Conservation (phyloP, 345 rosid genomes). For the Toxicodendron radicans region DNA sequence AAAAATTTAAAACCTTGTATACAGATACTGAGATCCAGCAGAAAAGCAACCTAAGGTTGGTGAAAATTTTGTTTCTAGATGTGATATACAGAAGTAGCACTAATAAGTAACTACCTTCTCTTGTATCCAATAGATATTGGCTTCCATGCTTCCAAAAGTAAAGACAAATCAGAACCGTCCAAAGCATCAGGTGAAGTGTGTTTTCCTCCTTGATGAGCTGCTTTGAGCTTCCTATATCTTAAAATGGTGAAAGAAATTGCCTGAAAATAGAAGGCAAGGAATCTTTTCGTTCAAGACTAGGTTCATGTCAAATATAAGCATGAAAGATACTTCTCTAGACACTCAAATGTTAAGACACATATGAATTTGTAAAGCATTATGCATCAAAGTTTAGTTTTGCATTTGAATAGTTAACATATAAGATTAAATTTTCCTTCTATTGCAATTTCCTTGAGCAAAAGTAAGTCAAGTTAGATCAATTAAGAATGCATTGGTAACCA, state of each 20-base stretch:
- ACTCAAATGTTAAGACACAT: background rate
- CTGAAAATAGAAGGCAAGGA: conserved; percentile 41
- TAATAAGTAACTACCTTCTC: conserved; percentile 50
- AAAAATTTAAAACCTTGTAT: conserved; percentile 8
- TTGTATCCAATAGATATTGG: conserved; percentile 83
- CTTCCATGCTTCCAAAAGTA: conserved; percentile 95
- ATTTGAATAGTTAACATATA: background rate
- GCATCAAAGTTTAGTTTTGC: background rate
- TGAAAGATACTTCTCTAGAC: background rate
- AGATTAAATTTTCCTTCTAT: background rate
- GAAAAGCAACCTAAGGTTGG: background rate
- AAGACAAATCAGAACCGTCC: conserved; percentile 30
- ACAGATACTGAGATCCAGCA: background rate
- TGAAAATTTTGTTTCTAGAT: background rate
- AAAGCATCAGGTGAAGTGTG: conserved; percentile 22
- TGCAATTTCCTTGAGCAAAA: background rate
- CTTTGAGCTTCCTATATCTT: conserved; percentile 74
- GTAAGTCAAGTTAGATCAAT: background rate
- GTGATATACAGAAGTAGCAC: background rate
- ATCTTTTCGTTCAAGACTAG: conserved; percentile 4
- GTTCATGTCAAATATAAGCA: background rate
- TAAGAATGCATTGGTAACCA: background rate
- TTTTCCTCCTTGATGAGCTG: conserved; percentile 34
- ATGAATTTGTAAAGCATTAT: background rate
- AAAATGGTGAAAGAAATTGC: conserved; percentile 65